Evolutionary conservation across 2,329 filamentous ascomycete genomes (phyloP).

Genomic region (Nigrospora oryzae): DNA sequence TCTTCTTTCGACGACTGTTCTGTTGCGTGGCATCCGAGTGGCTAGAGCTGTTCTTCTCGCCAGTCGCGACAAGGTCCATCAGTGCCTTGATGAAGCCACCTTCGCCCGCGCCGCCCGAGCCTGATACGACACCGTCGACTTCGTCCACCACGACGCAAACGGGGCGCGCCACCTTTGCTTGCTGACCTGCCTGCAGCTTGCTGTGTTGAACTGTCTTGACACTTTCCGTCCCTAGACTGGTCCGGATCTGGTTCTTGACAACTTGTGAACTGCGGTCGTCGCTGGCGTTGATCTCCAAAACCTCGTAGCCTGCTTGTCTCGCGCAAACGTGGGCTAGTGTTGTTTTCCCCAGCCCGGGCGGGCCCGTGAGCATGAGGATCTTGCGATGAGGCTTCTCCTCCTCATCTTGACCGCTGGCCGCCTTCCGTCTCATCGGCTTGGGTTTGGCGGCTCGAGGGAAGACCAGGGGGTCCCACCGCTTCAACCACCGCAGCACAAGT

Average conservation of each 20-base stretch:
- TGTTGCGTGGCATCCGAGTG: constrained; percentile 19
- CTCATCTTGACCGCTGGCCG: constrained; percentile 36
- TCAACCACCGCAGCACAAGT: constrained; percentile 84
- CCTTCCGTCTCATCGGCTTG: constrained; percentile 40
- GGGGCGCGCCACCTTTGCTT: constrained; percentile 69
- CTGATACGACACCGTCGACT: constrained; percentile 86
- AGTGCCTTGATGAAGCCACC: constrained; percentile 93
- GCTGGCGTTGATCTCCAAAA: constrained; percentile 95
- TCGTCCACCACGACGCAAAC: constrained; percentile 94
- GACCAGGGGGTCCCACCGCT: constrained; percentile 86
- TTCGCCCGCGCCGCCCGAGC: constrained; percentile 69
- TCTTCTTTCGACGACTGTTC: constrained; percentile 51
- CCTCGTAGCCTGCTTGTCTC: constrained; percentile 88
- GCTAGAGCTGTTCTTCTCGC: constrained; percentile 65
- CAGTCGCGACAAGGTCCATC: constrained; percentile 78
- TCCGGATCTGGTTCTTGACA: constrained; percentile 83
- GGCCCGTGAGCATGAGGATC: constrained; percentile 82
- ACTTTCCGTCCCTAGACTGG: constrained; percentile 88
- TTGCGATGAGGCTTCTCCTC: constrained; percentile 77
- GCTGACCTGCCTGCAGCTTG: constrained; percentile 39
- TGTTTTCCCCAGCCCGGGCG: constrained; percentile 90
- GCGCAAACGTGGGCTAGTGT: constrained; percentile 95
- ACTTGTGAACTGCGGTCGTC: constrained; percentile 87
- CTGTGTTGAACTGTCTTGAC: constrained; percentile 66
- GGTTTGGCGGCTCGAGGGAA: constrained; percentile 68